These are phyloP conservation scores for Ogataea populi-albae DNA, from an alignment of 805 yeast genomes.

Conservation along the genomic window DNA sequence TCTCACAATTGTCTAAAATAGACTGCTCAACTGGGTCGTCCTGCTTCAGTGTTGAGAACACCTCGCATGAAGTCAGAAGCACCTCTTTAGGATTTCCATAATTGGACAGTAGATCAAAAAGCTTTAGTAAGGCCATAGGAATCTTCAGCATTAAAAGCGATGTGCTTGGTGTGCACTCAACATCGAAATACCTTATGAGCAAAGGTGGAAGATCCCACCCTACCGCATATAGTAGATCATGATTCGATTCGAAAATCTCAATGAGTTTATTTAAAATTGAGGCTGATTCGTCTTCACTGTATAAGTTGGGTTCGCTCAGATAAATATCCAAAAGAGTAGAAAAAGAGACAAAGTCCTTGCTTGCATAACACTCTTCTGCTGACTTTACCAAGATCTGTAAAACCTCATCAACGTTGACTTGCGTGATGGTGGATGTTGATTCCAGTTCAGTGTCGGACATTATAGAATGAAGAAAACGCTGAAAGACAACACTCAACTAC, in stretches of 20 bases:
- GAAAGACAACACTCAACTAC: background rate
- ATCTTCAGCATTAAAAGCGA: slow-evolving; percentile 39
- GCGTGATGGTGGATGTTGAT: slow-evolving; percentile 12
- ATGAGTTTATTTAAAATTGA: slow-evolving; percentile 45
- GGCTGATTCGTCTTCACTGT: slow-evolving; percentile 47
- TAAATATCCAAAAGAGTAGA: slow-evolving; percentile 70
- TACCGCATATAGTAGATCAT: slow-evolving; percentile 56
- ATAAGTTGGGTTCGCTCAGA: slow-evolving; percentile 46
- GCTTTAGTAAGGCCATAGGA: slow-evolving; percentile 36
- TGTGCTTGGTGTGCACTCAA: slow-evolving; percentile 32
- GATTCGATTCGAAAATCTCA: slow-evolving; percentile 42
- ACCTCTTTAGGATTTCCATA: slow-evolving; percentile 81
- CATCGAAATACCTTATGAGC: slow-evolving; percentile 51
- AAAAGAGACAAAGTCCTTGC: slow-evolving; percentile 64
- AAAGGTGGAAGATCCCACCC: slow-evolving; percentile 92
- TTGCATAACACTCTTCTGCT: slow-evolving; percentile 32
- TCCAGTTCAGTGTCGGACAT: slow-evolving; percentile 16
- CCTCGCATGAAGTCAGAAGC: slow-evolving; percentile 66
- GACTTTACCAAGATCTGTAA: slow-evolving; percentile 23
- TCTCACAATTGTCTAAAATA: slow-evolving; percentile 1
- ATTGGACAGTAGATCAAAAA: slow-evolving; percentile 62
- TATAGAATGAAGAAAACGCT: background rate
- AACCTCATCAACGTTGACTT: slow-evolving; percentile 9
- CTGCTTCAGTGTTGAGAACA: slow-evolving; percentile 40
- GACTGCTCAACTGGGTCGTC: slow-evolving; percentile 6